Evolutionary conservation across 1,139 yeast genomes (phyloP), one percentile per base, ranked within the genome.

Genomic region (Nadsonia starkeyi-henricii): DNA sequence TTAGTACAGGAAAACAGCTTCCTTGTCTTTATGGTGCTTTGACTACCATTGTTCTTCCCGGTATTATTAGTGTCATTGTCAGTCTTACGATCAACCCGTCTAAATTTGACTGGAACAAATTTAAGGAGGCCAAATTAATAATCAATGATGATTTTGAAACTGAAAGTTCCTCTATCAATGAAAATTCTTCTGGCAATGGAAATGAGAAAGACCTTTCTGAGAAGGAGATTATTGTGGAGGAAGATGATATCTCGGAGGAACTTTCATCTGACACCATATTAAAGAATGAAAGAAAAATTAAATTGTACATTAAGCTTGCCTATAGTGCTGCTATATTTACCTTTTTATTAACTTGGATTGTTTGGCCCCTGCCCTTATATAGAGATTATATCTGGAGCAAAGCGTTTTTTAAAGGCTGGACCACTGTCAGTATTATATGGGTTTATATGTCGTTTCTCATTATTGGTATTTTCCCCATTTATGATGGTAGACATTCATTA

Each of bases 1-100:
- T 67, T 42, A 80, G 79, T 45, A 77, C 94, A 20, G 85, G 86
- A 53, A 74, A 74, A 54, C 91, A 85, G 62, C 74, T 82, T 61
- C 81, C 95, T 30, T 85, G 85, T 94, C 72, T 85, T 54, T 79
- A 84, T 2, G 96, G 96, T 51, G 86, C 85, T 60, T 78, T 85
- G 45, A 86, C 85, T 48, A 91, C 96, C 0, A 68, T 88, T 53
- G 71, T 79, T 49, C 74, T 88, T 1, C 95, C 96, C n/a, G 58
- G 75, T 36, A 63, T 88, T 19, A 70, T 81, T 51, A 70, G 80
- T 49, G 89, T 94, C 15, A 57, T 82, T 4, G 68, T 88, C 48
- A 83, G 93, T 0, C 69, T 72, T 45, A 65, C 9, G 5, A 5
- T 69, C 8, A 78, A 78, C 53, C 80, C 83, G 17, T 88, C 80